Conservation (phyloP, 2,329 filamentous ascomycete genomes). For the Coniosporium tulheliwenetii region DNA sequence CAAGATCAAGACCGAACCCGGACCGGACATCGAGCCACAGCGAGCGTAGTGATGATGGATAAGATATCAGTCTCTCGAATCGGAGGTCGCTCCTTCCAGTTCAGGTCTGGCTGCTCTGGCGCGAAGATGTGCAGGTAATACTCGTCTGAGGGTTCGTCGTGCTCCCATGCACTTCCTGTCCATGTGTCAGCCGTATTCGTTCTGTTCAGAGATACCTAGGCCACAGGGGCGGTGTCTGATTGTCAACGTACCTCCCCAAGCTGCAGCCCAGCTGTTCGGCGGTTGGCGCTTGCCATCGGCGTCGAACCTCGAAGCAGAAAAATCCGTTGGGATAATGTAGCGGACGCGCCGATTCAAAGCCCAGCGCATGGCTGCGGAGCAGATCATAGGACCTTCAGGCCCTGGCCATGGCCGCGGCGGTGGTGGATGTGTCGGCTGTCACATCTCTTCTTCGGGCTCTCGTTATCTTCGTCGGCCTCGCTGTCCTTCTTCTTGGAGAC, state of each 20-base stretch:
- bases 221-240: no score
- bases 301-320: no score
- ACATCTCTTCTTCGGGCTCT: no score
- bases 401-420: constrained; percentile 10
- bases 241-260: constrained; percentile 29
- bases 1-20: no score
- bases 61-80: constrained; percentile 52
- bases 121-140: constrained; percentile 69
- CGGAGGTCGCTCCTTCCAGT: constrained; percentile 62
- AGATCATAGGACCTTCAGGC: neutral
- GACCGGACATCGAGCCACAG: no score
- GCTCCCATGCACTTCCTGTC: constrained; percentile 43
- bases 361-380: neutral
- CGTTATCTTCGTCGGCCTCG: no score
- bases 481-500: no score
- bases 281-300: constrained; percentile 50
- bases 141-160: constrained; percentile 55
- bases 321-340: no score
- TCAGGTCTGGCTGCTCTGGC: constrained; percentile 66
- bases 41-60: no score
- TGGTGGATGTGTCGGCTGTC: constrained; percentile 12
- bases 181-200: constrained; percentile 20
- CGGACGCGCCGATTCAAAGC: no score
- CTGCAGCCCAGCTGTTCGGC: constrained; percentile 59
- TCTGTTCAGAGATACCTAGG: no score